Percentiles rank a stretch among this genome's conserved stretches.
These are phyloP conservation scores for Suillus discolor DNA, from an alignment of 768 basidiomycete species.

Conservation along the genomic window DNA sequence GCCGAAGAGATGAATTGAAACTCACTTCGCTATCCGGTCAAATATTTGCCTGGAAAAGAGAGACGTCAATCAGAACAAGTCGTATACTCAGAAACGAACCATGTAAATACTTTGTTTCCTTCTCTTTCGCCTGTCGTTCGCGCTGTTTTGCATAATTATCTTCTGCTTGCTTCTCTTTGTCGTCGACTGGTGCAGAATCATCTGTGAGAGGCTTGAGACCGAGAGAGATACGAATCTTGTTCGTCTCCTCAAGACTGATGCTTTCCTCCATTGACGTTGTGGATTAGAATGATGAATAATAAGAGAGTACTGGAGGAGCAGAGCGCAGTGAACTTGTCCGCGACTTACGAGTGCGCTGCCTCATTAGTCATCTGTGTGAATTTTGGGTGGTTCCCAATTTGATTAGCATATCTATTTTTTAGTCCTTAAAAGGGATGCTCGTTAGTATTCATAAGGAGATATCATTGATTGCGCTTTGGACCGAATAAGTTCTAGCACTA, in stretches of 20 bases:
- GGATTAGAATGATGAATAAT: conserved; percentile 6
- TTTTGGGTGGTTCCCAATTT: neutral
- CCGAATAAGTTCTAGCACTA: too few relatives aligned
- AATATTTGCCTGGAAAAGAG: conserved; percentile 56
- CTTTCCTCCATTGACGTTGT: conserved; percentile 80
- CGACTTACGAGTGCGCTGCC: neutral
- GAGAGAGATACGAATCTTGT: conserved; percentile 91
- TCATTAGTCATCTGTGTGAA: neutral
- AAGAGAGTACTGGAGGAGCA: neutral
- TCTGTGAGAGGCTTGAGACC: conserved; percentile 94
- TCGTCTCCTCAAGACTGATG: conserved; percentile 92
- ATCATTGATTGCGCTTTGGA: too few relatives aligned
- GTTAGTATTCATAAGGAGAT: too few relatives aligned
- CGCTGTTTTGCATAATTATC: conserved; percentile 79
- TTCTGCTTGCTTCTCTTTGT: conserved; percentile 84
- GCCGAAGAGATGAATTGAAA: conserved; percentile 30
- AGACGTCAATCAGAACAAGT: conserved; percentile 25
- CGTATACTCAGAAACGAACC: conserved; percentile 20
- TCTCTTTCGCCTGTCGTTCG: conserved; percentile 68
- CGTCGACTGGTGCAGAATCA: conserved; percentile 67
- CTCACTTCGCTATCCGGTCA: conserved; percentile 89
- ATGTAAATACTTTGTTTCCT: conserved; percentile 71
- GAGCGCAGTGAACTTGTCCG: neutral
- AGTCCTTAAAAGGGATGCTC: too few relatives aligned
- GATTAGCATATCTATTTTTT: neutral